Base-by-base conservation (phyloP, 2,329 filamentous ascomycete genomes). In the Cercospora zeina region DNA sequence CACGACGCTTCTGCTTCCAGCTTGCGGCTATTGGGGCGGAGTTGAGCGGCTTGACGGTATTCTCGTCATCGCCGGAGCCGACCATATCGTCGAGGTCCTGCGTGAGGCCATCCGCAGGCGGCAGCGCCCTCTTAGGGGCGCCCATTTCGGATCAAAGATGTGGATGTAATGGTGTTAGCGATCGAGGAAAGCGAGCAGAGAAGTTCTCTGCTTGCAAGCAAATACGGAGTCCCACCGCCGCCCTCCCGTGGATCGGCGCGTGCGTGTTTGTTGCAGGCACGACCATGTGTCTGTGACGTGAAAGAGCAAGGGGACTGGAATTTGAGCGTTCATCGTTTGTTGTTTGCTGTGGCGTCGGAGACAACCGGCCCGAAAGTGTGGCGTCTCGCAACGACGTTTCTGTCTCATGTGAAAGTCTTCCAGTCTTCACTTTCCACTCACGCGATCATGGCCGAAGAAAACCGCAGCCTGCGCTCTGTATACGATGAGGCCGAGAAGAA, bases 391-490 rank as follows among this genome's bases (percentile, higher is more conserved):
- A 47, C 55, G n/a, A 14, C 42, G 24, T 49, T 58, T 24, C 31
- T n/a, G 10, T 16, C 51, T 21, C 56, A 59, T 53, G 56, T 58
- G 55, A 58, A 51, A 58, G 55, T 36, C 31, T 5, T 6, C 16
- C 14, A 13, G 27, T 24, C 16, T n/a, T 27, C 36, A 58, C 37
- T n/a, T 49, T n/a, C 24, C 56, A 51, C 24, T 13, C 33, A 55
- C 36, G 3, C 36, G 30, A 64, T 51, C 31, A 78, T 77, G 75
- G 78, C 78, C 67, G 79, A 81, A 36, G 74, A 82, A 69, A 78
- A 81, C 2, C 76, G 82, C 68, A 86, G 76, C 67, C 81, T 89
- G 30, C 80, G 82, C 54, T 77, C 79, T 1, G 75, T 86, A 4
- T 87, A 72, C 64, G 64, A 64, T 24, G 70, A 72, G n/a, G 87